Evolutionary conservation across 768 basidiomycete genomes (phyloP), one percentile per base, ranked within the genome.

Genomic region (Suillus cothurnatus): DNA sequence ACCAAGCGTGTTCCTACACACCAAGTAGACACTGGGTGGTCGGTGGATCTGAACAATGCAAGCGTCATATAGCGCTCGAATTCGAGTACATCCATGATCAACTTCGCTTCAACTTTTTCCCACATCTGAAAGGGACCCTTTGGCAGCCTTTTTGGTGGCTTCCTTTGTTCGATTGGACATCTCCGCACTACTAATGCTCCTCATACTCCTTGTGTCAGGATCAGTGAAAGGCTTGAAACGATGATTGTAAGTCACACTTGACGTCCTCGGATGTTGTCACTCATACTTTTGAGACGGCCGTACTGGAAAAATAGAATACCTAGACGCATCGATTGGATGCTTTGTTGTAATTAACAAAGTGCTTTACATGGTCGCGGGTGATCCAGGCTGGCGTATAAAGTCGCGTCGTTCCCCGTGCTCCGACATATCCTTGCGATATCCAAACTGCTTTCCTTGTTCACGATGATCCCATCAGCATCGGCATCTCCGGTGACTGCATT

Each of bases 401-500:
- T 14, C 11, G 6, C 6, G 6, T 28, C 19, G 6, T 41, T 41
- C 58, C 3, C 26, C 39, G 17, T 59, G 6, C 23, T 36, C 36
- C 23, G 28, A 19, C 17, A 39, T n/a, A n/a, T 39, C 9, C 39
- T 38, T 41, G 26, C 19, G 8, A 28, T 39, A 12, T 28, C 14
- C 38, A 26, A 19, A 39, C 38, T 28, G 8, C 38, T 41, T 19
- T 38, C 17, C 8, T 41, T 6, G 6, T 19, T 28, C 38, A 41
- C 38, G 19, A 26, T 38, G 36, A 28, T 41, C 11, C 19, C 58
- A 19, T n/a, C 32, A 2, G 9, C 38, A 17, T 41, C 26, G 17
- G 19, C 11, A 11, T 34, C 3, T 2, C 69, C 71, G 0, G 60
- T 62, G 41, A 36, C 36, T 1, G 15, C 66, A 2, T 64, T 58